Evolutionary conservation across 73 alveolate species (phyloP).

Genomic region (Durusdinium trenchii): DNA sequence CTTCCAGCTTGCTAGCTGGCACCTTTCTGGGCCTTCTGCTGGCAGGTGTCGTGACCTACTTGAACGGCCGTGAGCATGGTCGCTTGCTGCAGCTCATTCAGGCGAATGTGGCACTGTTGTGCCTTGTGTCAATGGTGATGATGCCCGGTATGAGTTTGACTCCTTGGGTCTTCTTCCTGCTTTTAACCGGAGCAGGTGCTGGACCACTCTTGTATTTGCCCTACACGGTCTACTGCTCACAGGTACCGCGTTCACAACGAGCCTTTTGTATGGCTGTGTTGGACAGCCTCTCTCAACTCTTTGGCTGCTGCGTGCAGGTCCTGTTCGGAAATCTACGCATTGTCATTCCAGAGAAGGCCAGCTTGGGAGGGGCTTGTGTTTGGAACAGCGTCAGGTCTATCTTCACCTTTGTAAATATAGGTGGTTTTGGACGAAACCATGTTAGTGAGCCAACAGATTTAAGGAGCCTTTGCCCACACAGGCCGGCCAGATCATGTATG

Average conservation of each 20-base stretch:
- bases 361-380: not conserved
- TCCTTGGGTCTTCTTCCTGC: not conserved
- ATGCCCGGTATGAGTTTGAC: not conserved
- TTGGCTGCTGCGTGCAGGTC: slow-evolving; percentile 21
- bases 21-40: not conserved
- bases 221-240: slow-evolving; percentile 59
- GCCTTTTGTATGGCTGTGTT: slow-evolving; percentile 51
- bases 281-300: slow-evolving; percentile 65
- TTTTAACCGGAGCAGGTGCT: slow-evolving; percentile 42
- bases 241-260: slow-evolving; percentile 46
- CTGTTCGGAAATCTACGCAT: slow-evolving; percentile 38
- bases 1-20: slow-evolving; percentile 25
- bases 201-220: slow-evolving; percentile 53
- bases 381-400: too few relatives aligned
- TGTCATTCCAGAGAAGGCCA: not conserved
- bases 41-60: slow-evolving; percentile 30
- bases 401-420: too few relatives aligned
- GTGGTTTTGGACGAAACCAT: too few relatives aligned
- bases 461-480: not conserved
- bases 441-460: not conserved
- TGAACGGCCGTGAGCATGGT: slow-evolving; percentile 12
- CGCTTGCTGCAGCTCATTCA: slow-evolving; percentile 51
- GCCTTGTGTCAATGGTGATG: slow-evolving; percentile 11
- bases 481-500: slow-evolving; percentile 47
- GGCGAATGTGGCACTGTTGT: slow-evolving; percentile 13